Evolutionary conservation across 805 yeast genomes (phyloP).

Genomic region (Kluyveromyces aestuarii): DNA sequence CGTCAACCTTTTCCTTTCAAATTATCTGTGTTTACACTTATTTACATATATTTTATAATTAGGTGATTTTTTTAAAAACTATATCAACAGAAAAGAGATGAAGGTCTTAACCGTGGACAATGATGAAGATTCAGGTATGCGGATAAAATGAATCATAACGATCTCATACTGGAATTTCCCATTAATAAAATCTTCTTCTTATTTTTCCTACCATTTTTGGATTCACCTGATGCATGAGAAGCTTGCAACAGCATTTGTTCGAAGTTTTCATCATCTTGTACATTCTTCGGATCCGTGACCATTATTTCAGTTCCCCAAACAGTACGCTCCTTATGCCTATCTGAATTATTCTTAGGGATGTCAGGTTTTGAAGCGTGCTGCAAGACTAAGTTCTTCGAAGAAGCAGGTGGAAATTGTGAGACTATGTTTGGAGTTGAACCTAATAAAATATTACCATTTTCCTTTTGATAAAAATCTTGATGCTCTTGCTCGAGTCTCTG

Average conservation of each 20-base stretch:
- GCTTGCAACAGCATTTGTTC: constrained; percentile 43
- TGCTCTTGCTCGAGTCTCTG: constrained; percentile 49
- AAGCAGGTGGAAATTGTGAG: neutral
- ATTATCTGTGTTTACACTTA: neutral
- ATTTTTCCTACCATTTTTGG: constrained; percentile 33
- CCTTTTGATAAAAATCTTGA: constrained; percentile 49
- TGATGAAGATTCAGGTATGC: neutral
- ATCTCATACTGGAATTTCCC: neutral
- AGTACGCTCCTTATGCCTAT: constrained; percentile 35
- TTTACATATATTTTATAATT: neutral
- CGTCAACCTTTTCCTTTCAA: neutral
- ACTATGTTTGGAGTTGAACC: neutral
- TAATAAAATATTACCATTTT: constrained; percentile 35
- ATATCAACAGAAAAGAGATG: neutral
- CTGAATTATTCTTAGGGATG: constrained; percentile 5
- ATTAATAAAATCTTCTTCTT: constrained; percentile 33
- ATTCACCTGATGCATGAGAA: constrained; percentile 37
- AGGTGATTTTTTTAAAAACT: too few species aligned
- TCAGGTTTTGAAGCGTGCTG: constrained; percentile 1
- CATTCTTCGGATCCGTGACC: constrained; percentile 21
- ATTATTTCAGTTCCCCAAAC: constrained; percentile 64
- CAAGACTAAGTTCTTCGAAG: neutral
- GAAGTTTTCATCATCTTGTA: constrained; percentile 37
- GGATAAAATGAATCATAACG: neutral
- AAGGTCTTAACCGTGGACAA: neutral